Base-by-base conservation (phyloP, 306 rosid species). In the Acacia confusa region DNA sequence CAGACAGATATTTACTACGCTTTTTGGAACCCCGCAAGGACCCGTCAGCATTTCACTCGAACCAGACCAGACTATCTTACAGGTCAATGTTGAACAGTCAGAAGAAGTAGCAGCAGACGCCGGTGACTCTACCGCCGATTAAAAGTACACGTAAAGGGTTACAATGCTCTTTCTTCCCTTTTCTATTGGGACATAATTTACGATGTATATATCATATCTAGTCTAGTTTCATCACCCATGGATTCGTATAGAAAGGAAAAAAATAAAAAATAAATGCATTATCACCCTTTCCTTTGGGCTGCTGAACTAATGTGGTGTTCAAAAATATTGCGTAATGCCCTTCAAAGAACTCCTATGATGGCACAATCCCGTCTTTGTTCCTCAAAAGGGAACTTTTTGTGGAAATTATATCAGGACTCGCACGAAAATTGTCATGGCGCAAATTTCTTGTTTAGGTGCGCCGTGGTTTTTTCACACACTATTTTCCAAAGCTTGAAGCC, bases 1-100 rank as follows among this genome's bases (percentile, higher is more conserved):
- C 78, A 85, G 98, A 79, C 99, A 95, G 89, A 92, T 95, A 78
- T 95, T 95, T 50, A 95, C 99, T 30, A 89, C 98, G 83, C 89
- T 95, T 50, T 92, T 95, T 5, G 98, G 99, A 89, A 92, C 94
- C 83, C 99, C 99, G 36, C 97, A 88, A 88, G 99, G 99, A 58
- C 96, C 92, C 11, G 86, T 90, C 72, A 78, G 72, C 82, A n/a
- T 84, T 80, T 45, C 83, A 19, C 13, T 60, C 61, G 85, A 82
- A 69, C 61, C 77, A 25, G 84, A 79, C 78, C 88, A 83, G 78
- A 74, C 58, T 83, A 81, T 17, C 27, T 22, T 66, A 44, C 85
- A 84, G 67, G 81, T 68, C 74, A 72, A 84, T 78, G 55, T 61
- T 27, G 86, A 90, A 85, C 86, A 77, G 77, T 70, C 61, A 47